Percentiles rank a stretch among this genome's conserved stretches.
Evolutionary conservation across 306 rosid species (phyloP).

Genomic region (Prunus dulcis): DNA sequence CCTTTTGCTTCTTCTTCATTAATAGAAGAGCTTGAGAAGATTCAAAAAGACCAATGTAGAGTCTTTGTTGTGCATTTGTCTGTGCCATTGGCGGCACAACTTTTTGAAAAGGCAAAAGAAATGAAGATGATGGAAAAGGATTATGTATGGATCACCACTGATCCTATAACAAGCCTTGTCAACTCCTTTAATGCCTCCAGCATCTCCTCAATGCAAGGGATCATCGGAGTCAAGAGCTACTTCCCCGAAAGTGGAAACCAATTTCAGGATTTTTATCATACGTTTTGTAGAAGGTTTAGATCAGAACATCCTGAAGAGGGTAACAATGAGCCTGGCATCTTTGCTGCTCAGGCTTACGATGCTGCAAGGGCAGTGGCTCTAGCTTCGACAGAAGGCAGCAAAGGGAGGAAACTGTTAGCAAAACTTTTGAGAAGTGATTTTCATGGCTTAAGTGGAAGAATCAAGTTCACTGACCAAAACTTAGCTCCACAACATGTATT

Average conservation of each 20-base stretch:
- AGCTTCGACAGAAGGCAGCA: slow-evolving; percentile 29
- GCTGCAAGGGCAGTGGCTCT: slow-evolving; percentile 34
- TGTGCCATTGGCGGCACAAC: slow-evolving; percentile 26
- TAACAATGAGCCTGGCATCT: slow-evolving; percentile 41
- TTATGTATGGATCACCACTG: slow-evolving; percentile 57
- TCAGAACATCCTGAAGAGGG: slow-evolving; percentile 29
- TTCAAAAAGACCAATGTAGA: slow-evolving; percentile 32
- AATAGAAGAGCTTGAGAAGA: slow-evolving; percentile 36
- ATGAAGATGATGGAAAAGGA: slow-evolving; percentile 48
- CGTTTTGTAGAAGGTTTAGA: slow-evolving; percentile 29
- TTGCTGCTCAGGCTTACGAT: slow-evolving; percentile 49
- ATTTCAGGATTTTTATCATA: slow-evolving; percentile 16
- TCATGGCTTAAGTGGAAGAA: slow-evolving; percentile 29
- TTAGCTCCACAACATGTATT: slow-evolving; percentile 18
- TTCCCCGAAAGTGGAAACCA: slow-evolving; percentile 6
- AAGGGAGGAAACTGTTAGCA: slow-evolving; percentile 18
- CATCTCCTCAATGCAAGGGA: slow-evolving; percentile 46
- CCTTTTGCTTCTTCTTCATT: slow-evolving; percentile 37
- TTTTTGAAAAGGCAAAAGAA: slow-evolving; percentile 37
- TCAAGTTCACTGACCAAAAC: slow-evolving; percentile 22
- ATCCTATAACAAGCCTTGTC: slow-evolving; percentile 43
- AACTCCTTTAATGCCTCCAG: slow-evolving; percentile 46
- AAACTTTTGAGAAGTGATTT: slow-evolving; percentile 26
- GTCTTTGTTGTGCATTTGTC: slow-evolving; percentile 42
- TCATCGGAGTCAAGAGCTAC: slow-evolving; percentile 45